A percentile compares a stretch with the other conserved stretches of the same genome.
phyloP scores from a whole-genome alignment of 2,329 filamentous ascomycete species.

The Biscogniauxia marginata region DNA sequence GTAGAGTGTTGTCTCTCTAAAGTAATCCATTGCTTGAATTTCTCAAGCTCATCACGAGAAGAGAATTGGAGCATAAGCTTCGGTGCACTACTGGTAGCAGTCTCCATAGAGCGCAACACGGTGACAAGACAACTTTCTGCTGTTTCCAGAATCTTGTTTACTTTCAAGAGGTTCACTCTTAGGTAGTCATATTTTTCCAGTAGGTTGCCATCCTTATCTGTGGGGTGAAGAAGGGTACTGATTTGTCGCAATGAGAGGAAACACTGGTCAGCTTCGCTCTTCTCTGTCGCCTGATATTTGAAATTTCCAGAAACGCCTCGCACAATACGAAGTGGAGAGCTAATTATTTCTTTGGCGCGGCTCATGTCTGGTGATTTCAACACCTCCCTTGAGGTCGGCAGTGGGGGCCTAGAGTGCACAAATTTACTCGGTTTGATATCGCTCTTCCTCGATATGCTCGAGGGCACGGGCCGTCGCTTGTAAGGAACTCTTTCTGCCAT shows the following conservation, averaged over 20 bases:
- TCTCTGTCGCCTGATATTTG: conserved; percentile 19
- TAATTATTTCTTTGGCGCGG: conserved; percentile 12
- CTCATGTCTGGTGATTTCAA: background rate
- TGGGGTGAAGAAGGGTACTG: conserved; percentile 25
- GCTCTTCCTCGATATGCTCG: conserved; percentile 25
- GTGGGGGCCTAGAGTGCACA: background rate
- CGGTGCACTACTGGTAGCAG: conserved; percentile 5
- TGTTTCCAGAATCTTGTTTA: background rate
- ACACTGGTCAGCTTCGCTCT: conserved; percentile 10
- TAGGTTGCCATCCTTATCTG: conserved; percentile 12
- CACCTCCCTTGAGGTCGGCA: background rate
- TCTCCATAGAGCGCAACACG: conserved; percentile 6
- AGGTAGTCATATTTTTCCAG: conserved; percentile 21
- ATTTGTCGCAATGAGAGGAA: conserved; percentile 21
- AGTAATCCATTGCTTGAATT: conserved; percentile 24
- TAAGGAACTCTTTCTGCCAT: conserved; percentile 7
- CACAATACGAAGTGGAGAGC: conserved; percentile 16
- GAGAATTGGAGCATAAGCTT: conserved; percentile 27
- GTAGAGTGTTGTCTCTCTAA: conserved; percentile 3
- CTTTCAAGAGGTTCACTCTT: conserved; percentile 21
- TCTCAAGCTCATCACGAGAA: conserved; percentile 9
- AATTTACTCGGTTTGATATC: conserved; percentile 24
- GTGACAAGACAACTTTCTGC: conserved; percentile 9
- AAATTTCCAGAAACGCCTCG: conserved; percentile 22
- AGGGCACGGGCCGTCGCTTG: conserved; percentile 14